Percentiles rank a stretch among this genome's conserved stretches.
Evolutionary conservation across 2,329 filamentous ascomycete species (phyloP).

Genomic region (Aspergillus caelatus): DNA sequence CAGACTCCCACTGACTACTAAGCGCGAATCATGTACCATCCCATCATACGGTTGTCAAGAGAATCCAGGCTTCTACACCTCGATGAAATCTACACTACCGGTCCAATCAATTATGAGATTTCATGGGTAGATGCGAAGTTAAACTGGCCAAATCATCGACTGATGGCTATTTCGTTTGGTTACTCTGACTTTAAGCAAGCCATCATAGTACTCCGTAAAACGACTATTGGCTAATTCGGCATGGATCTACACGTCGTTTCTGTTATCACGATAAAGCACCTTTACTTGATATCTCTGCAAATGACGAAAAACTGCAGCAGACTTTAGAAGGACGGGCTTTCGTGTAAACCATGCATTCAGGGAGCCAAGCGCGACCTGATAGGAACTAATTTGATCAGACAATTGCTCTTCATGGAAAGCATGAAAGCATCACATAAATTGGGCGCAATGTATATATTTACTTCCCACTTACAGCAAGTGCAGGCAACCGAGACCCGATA

Average conservation of each 20-base stretch:
- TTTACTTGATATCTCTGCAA: background rate
- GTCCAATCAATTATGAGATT: no score
- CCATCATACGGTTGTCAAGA: background rate
- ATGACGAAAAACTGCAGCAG: background rate
- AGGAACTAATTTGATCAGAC: no score
- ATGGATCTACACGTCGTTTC: background rate
- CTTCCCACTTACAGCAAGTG: background rate
- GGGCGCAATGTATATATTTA: background rate
- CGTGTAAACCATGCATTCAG: background rate
- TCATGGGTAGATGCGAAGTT: no score
- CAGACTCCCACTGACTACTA: background rate
- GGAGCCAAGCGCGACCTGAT: background rate
- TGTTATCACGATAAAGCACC: background rate
- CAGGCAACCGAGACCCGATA: background rate
- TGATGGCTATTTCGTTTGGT: background rate
- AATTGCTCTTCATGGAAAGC: background rate
- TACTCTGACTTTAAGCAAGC: background rate
- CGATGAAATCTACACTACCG: no score
- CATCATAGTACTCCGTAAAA: background rate
- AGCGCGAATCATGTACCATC: background rate
- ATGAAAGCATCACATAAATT: background rate
- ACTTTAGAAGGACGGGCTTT: background rate
- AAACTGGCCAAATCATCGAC: background rate
- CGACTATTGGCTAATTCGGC: background rate
- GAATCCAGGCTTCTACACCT: background rate